Percentiles rank a stretch among this genome's conserved stretches.
phyloP scores from a whole-genome alignment of 768 basidiomycete genomes.

The Boletus reticulatus region DNA sequence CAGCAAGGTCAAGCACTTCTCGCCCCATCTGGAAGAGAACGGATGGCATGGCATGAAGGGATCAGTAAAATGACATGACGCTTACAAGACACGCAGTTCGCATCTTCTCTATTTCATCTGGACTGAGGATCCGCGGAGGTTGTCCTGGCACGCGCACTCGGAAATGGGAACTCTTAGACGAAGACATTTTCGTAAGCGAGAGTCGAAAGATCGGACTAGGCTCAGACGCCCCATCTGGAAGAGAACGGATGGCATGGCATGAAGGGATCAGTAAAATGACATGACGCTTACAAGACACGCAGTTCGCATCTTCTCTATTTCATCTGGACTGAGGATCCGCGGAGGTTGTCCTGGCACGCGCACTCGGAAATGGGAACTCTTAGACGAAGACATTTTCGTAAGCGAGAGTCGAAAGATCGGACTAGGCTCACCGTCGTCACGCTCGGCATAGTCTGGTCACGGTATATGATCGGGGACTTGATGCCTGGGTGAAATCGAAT shows the following conservation, averaged over 20 bases:
- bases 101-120: slow-evolving; percentile 88
- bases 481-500: slow-evolving; percentile 80
- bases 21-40: slow-evolving; percentile 61
- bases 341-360: too few species aligned
- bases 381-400: slow-evolving; percentile 26
- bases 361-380: slow-evolving; percentile 63
- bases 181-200: too few species aligned
- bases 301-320: too few species aligned
- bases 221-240: too few species aligned
- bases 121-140: slow-evolving; percentile 60
- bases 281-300: too few species aligned
- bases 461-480: slow-evolving; percentile 79
- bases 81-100: slow-evolving; percentile 79
- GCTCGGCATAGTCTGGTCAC: slow-evolving; percentile 79
- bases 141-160: slow-evolving; percentile 53
- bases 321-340: too few species aligned
- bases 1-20: slow-evolving; percentile 92
- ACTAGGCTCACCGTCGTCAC: slow-evolving; percentile 52
- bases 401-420: background rate
- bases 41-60: background rate
- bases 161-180: too few species aligned
- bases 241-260: too few species aligned
- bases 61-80: slow-evolving; percentile 13
- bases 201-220: too few species aligned
- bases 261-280: too few species aligned